Percentiles rank a stretch among this genome's conserved stretches.
Evolutionary conservation across 768 basidiomycete genomes (phyloP).

Genomic region (Tephrocybe sp.): DNA sequence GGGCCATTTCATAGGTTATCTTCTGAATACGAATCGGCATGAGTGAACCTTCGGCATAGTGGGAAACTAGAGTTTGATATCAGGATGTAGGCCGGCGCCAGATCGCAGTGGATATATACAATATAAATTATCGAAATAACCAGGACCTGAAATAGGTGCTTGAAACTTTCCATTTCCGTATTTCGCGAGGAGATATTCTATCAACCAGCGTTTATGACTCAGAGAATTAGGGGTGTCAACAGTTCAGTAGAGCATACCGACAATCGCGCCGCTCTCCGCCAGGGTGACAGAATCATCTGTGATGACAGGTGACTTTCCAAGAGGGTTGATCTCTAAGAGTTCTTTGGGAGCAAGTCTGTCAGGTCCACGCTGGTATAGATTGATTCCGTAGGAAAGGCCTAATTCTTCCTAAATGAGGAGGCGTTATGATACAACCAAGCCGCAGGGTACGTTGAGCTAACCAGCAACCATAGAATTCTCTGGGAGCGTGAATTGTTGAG

Average conservation of each 20-base stretch:
- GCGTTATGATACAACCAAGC: background rate
- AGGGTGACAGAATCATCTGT: constrained; percentile 38
- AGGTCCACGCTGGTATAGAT: constrained; percentile 28
- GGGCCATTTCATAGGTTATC: constrained; percentile 29
- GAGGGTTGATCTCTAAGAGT: constrained; percentile 31
- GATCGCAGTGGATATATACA: too few species aligned
- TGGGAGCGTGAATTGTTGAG: constrained; percentile 48
- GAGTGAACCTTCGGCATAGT: constrained; percentile 22
- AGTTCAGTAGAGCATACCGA: constrained; percentile 18
- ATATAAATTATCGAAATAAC: constrained; percentile 19
- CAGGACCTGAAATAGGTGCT: constrained; percentile 9
- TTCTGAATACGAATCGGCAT: constrained; percentile 40
- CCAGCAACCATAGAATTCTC: constrained; percentile 48
- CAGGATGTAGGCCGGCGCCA: too few species aligned
- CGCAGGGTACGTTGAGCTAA: constrained; percentile 11
- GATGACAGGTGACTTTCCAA: constrained; percentile 41
- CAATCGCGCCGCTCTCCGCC: constrained; percentile 30
- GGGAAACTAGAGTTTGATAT: constrained; percentile 14
- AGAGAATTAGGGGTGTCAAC: too few species aligned
- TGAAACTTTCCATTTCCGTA: constrained; percentile 17
- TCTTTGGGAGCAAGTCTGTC: constrained; percentile 30
- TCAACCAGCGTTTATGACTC: too few species aligned
- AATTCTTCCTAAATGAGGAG: constrained; percentile 36
- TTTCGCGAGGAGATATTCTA: constrained; percentile 21
- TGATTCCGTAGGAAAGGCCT: constrained; percentile 37